Percentiles rank a stretch among this genome's conserved stretches.
Evolutionary conservation across 176 grass and related monocot species (phyloP).

Genomic region (Lolium multiflorum): DNA sequence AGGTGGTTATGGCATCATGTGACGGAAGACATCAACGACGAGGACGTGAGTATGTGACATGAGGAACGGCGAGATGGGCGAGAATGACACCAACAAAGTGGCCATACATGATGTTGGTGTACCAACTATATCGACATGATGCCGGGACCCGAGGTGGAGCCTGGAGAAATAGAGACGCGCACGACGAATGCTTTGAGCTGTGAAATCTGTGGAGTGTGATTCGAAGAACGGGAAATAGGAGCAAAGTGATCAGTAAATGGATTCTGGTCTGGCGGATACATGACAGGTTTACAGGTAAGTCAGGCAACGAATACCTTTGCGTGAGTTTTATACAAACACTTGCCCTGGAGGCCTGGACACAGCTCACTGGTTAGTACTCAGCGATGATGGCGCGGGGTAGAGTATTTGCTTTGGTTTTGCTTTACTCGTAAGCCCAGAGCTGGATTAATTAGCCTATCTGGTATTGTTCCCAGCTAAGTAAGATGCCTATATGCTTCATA

Average conservation of each 20-base stretch:
- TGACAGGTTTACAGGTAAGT: constrained; percentile 15
- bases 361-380: not conserved
- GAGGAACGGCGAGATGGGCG: not conserved
- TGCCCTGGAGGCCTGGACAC: constrained; percentile 1
- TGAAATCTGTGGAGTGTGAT: not conserved
- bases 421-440: not conserved
- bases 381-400: not conserved
- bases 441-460: constrained; percentile 7
- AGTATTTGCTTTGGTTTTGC: not conserved
- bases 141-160: not conserved
- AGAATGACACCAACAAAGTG: constrained; percentile 12
- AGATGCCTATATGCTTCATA: not conserved
- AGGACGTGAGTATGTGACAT: not conserved
- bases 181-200: not conserved
- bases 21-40: not conserved
- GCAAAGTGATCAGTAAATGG: not conserved
- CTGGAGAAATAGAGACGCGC: not conserved
- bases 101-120: constrained; percentile 15
- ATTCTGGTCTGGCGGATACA: not conserved
- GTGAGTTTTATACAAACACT: not conserved
- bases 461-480: not conserved
- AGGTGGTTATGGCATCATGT: constrained; percentile 8
- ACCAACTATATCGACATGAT: not conserved
- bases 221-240: not conserved
- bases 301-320: constrained; percentile 6